Conservation (phyloP, 2,329 filamentous ascomycete species). For the Colletotrichum liriopes region DNA sequence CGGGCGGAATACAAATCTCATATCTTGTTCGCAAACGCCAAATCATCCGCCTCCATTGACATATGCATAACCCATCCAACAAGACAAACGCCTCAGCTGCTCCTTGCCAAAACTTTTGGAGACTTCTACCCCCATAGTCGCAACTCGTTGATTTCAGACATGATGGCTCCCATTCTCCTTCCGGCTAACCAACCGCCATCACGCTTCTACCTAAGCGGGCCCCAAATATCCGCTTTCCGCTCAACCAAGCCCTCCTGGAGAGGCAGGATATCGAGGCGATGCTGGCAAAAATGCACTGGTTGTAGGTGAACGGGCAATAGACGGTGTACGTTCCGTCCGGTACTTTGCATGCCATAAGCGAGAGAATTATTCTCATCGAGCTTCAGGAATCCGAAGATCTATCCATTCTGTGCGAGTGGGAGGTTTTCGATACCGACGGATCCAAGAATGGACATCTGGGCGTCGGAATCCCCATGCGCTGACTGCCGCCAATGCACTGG, state of each 20-base stretch:
- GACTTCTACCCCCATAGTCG: not conserved
- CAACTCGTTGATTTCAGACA: not conserved
- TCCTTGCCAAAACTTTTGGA: not conserved
- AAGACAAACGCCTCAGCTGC: too few species aligned
- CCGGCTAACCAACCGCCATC: conserved; percentile 37
- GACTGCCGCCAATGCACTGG: conserved; percentile 40
- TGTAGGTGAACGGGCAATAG: conserved; percentile 43
- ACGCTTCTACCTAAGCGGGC: conserved; percentile 44
- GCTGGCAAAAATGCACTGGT: conserved; percentile 41
- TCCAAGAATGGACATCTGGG: conserved; percentile 42
- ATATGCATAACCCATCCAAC: too few species aligned
- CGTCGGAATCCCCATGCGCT: conserved; percentile 42
- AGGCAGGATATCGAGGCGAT: conserved; percentile 34
- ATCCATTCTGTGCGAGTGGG: conserved; percentile 45
- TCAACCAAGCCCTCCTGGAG: conserved; percentile 23
- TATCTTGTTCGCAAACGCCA: too few species aligned
- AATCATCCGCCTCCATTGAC: too few species aligned
- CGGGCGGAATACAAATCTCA: too few species aligned
- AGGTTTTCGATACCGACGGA: conserved; percentile 41
- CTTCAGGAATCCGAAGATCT: conserved; percentile 44
- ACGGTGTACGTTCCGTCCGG: conserved; percentile 37
- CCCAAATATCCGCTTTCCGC: conserved; percentile 42
- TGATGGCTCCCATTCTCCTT: conserved; percentile 43
- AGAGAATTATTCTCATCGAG: conserved; percentile 44
- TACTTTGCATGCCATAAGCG: conserved; percentile 46